Evolutionary conservation across 306 rosid genomes (phyloP), one percentile per base, ranked within the genome.

Genomic region (Cotoneaster glaucophyllus): DNA sequence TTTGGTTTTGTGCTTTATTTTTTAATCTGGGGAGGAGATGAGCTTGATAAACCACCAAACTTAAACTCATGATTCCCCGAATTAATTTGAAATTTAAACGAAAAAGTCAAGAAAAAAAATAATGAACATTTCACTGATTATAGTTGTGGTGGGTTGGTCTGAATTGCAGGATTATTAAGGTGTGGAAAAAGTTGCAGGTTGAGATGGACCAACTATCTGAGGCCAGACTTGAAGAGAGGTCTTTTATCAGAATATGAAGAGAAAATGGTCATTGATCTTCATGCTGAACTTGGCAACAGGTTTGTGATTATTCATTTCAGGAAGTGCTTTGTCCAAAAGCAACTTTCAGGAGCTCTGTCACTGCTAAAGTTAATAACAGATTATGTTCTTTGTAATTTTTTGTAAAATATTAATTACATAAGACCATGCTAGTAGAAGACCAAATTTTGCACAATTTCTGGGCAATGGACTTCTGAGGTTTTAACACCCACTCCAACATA

Each of bases 161-260:
- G n/a, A 41, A 50, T 69, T 87, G 84, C 92, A 93, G 98, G 97
- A 71, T 80, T 93, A 2, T 74, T 95, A 56, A 89, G 98, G 83
- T 95, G 98, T 78, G 98, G 98, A 5, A 95, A 95, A 68, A 95
- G 98, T 82, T 95, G 98, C 80, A 87, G 98, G 77, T 86, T 95
- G 11, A 87, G 98, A 81, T 95, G 98, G 98, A 92, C 96, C 10
- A 95, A 95, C 50, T 92, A 95, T 62, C 80, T 95, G 0, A 85
- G 98, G 68, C 98, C 98, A 77, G 98, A 95, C 73, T 84, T 95
- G 77, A 95, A 92, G 84, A 89, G 98, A 83, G 98, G 98, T 0
- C 97, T 95, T 66, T 80, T 95, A 26, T 92, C 98, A 25, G 96
- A 90, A 26, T 63, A 37, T 63, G 98, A 95, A 70, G 98, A 95